These are phyloP conservation scores for Protomyces pachydermus DNA, from an alignment of 1,139 yeast species.

Conservation along the genomic window DNA sequence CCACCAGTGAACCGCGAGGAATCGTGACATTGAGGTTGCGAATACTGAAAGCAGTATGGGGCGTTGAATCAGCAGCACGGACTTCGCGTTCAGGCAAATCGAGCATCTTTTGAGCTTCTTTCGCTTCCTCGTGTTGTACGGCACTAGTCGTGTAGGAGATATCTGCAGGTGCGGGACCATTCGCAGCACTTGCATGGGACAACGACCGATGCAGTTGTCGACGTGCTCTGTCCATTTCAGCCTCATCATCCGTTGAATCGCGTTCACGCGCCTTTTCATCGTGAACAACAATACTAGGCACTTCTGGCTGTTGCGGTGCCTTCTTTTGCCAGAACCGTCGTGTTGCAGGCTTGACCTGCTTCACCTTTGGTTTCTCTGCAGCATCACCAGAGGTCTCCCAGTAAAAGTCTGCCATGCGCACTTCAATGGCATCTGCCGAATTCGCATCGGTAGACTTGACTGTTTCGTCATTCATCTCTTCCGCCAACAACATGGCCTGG, in stretches of 20 bases:
- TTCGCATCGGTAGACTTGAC: conserved; percentile 39
- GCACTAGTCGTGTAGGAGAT: background rate
- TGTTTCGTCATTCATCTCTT: conserved; percentile 36
- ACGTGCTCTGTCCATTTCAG: conserved; percentile 34
- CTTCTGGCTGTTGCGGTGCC: background rate
- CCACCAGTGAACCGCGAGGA: conserved; percentile 56
- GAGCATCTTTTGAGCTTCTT: background rate
- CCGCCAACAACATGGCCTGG: conserved; percentile 50
- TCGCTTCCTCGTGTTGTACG: background rate
- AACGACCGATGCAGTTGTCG: background rate
- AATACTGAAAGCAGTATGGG: conserved; percentile 42
- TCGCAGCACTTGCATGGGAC: background rate
- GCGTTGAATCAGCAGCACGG: background rate
- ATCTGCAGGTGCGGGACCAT: background rate
- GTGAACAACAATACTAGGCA: conserved; percentile 4
- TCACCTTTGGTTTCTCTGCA: conserved; percentile 37
- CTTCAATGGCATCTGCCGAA: conserved; percentile 46
- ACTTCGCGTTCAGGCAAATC: background rate
- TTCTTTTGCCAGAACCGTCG: background rate
- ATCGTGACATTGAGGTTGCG: conserved; percentile 46
- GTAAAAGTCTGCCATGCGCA: conserved; percentile 54
- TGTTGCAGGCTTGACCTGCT: conserved; percentile 25
- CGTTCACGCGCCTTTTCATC: conserved; percentile 30
- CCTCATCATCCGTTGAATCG: conserved; percentile 32
- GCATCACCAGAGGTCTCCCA: conserved; percentile 50